Base-by-base conservation (phyloP, 2,329 filamentous ascomycete genomes). In the Myotisia sp. region DNA sequence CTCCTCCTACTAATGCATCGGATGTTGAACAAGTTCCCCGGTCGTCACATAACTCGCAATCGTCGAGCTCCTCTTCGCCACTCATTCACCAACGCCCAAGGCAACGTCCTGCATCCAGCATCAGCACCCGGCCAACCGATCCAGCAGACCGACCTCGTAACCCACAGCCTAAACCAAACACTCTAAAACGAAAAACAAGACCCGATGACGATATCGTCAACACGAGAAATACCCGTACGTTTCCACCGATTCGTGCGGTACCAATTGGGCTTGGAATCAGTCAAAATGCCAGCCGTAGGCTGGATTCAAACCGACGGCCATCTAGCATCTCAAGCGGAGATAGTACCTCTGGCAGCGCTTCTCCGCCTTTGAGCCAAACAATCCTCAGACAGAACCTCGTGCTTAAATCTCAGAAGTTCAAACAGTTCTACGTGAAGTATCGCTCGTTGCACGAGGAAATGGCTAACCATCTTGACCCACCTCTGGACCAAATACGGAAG, bases 1-100 rank as follows among this genome's bases (percentile, higher is more conserved):
- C 72, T 2, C 70, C 70, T 14, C 71, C 71, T 4, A 65, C 71
- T 40, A 74, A 72, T 48, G 67, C 68, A 18, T 74, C 71, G 13
- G 70, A 76, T 47, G 56, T 68, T 36, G 59, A 69, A 40, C 56
- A 65, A 46, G 55, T 57, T 42, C 52, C 42, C 32, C 53, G 54
- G 26, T 56, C 58, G 29, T 58, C 58, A 14, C 58, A 48, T 35
- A 14, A 23, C 12, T 59, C 56, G 26, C 52, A 57, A 29, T 58
- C 60, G 3, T 63, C 60, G 10, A 60, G 59, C 27, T 63, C 60
- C 3, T 64, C 62, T 7, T 64, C 63, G 8, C 62, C 63, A 19
- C 47, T 60, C 4, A 59, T 62, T 30, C 47, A 54, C 4, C 59
- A 62, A 23, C 39, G 55, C 6, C 44, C 56, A 14, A 52, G 48